Percentiles rank a stretch among this genome's conserved stretches.
Evolutionary conservation across 805 yeast genomes (phyloP).

Genomic region (Metschnikowia lachancei): DNA sequence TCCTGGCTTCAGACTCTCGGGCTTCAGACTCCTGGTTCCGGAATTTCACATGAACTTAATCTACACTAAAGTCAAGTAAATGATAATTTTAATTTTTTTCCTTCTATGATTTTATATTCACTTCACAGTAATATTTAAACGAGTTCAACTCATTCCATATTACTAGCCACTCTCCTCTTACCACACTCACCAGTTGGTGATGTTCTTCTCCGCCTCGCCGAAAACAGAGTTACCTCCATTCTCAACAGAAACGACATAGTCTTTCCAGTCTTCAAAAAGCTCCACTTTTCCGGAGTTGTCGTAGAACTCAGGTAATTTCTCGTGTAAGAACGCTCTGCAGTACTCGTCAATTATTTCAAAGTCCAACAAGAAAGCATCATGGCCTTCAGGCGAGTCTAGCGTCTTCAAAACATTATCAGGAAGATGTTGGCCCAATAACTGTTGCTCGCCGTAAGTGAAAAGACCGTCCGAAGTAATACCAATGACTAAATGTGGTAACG

Average conservation of each 20-base stretch:
- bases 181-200: conserved; percentile 82
- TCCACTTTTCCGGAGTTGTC: conserved; percentile 39
- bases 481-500: conserved; percentile 76
- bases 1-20: not conserved
- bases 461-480: conserved; percentile 92
- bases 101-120: too few species aligned
- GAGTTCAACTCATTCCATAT: too few species aligned
- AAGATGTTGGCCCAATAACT: conserved; percentile 69
- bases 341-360: conserved; percentile 75
- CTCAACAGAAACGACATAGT: conserved; percentile 35
- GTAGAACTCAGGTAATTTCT: conserved; percentile 59
- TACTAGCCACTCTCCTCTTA: too few species aligned
- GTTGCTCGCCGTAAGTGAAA: conserved; percentile 90
- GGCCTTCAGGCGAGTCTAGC: conserved; percentile 92
- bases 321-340: conserved; percentile 62
- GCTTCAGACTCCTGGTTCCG: too few species aligned
- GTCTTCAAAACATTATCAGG: conserved; percentile 67
- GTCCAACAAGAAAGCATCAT: conserved; percentile 92
- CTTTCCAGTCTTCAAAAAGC: conserved; percentile 42
- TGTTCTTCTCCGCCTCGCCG: conserved; percentile 88
- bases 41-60: too few species aligned
- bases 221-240: conserved; percentile 64
- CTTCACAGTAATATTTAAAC: too few species aligned
- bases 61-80: too few species aligned
- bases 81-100: too few species aligned